phyloP scores from a whole-genome alignment of 805 yeast species.

The Jamesozyma lodderae region DNA sequence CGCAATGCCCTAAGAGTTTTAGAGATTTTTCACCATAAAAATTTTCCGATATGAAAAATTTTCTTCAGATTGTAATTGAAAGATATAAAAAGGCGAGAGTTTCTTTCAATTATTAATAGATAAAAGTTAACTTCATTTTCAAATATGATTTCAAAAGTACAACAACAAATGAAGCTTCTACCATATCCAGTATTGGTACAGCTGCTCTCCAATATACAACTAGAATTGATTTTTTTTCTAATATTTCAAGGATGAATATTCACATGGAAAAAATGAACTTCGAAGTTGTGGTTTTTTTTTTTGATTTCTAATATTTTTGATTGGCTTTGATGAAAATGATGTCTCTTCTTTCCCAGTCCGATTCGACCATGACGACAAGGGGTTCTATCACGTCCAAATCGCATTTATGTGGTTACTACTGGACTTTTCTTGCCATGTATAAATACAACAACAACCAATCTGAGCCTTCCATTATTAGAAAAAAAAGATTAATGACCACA shows the following conservation, averaged over 20 bases:
- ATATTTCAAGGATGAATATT: constrained; percentile 14
- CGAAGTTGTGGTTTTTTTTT: constrained; percentile 3
- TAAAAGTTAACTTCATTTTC: background rate
- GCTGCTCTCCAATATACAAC: background rate
- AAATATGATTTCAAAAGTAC: background rate
- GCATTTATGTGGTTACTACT: constrained; percentile 7
- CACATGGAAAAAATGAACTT: constrained; percentile 8
- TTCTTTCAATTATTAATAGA: background rate
- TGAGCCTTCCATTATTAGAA: constrained; percentile 28
- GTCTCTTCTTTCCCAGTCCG: constrained; percentile 89
- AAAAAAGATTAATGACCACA: background rate
- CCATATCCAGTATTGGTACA: background rate
- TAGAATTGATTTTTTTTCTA: background rate
- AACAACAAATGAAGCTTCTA: background rate
- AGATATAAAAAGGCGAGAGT: constrained; percentile 1
- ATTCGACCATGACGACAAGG: constrained; percentile 92
- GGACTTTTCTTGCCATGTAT: constrained; percentile 73
- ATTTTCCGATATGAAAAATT: background rate
- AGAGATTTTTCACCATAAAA: background rate
- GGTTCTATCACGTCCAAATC: constrained; percentile 31
- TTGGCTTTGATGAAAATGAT: constrained; percentile 39
- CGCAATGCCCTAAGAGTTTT: constrained; percentile 3
- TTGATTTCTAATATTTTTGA: background rate
- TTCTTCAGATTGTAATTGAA: background rate
- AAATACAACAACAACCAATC: constrained; percentile 21